phyloP scores from a whole-genome alignment of 2,329 filamentous ascomycete genomes.

The Penicillium thymicola region DNA sequence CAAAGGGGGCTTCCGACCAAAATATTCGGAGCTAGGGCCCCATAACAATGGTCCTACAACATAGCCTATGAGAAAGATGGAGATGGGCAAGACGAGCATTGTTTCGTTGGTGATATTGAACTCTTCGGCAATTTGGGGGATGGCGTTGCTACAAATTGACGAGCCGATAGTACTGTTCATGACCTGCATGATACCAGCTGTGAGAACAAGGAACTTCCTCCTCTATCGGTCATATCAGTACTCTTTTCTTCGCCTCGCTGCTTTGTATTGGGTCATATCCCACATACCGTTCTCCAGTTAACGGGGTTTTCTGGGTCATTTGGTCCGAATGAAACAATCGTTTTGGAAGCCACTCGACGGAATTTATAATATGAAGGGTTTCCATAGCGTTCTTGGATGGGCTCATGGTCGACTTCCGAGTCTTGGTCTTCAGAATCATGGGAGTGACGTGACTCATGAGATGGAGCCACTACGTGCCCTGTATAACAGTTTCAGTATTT shows the following conservation, averaged over 20 bases:
- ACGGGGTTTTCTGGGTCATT: constrained; percentile 35
- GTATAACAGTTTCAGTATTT: neutral
- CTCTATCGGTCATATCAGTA: constrained; percentile 9
- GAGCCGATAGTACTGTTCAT: constrained; percentile 43
- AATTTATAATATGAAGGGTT: constrained; percentile 29
- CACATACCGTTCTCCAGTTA: constrained; percentile 33
- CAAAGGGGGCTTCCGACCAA: constrained; percentile 44
- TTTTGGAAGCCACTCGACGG: constrained; percentile 36
- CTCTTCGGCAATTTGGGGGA: constrained; percentile 36
- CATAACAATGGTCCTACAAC: constrained; percentile 45
- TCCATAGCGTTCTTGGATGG: constrained; percentile 27
- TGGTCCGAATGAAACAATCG: constrained; percentile 33
- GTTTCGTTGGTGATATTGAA: constrained; percentile 34
- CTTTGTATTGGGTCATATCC: neutral
- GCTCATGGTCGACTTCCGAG: constrained; percentile 22
- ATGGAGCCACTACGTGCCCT: constrained; percentile 14
- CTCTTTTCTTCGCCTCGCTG: neutral
- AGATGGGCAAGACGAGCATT: constrained; percentile 39
- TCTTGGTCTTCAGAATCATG: constrained; percentile 15
- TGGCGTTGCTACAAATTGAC: constrained; percentile 41
- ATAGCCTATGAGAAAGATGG: constrained; percentile 42
- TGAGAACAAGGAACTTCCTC: constrained; percentile 35
- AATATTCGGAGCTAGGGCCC: constrained; percentile 44
- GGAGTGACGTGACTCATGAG: constrained; percentile 12
- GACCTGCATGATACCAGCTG: constrained; percentile 37